Percentiles rank a stretch among this genome's conserved stretches.
Conservation (phyloP, 1,284 basidiomycete species). For the Pterulicium gracile region DNA sequence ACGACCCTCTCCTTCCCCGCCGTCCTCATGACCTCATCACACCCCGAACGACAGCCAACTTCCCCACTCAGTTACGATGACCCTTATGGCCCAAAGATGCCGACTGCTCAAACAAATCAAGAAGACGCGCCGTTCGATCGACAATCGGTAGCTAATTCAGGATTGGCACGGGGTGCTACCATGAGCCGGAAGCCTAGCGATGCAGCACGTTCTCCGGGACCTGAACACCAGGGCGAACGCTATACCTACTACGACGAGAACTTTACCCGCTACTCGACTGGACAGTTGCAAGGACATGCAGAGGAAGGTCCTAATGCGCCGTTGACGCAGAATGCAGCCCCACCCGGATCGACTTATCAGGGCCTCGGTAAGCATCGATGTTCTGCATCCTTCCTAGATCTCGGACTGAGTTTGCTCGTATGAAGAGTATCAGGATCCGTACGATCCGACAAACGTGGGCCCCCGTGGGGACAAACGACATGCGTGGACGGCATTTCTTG, state of each 20-base stretch:
- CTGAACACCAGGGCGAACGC: not conserved
- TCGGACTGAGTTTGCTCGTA: no score
- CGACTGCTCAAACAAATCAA: not conserved
- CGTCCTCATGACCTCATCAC: not conserved
- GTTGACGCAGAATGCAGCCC: constrained; percentile 35
- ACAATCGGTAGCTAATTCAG: not conserved
- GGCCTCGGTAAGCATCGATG: constrained; percentile 39
- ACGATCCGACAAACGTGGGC: constrained; percentile 16
- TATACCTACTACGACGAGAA: constrained; percentile 6
- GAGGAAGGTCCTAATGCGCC: constrained; percentile 27
- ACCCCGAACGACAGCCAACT: not conserved
- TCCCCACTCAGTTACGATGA: not conserved
- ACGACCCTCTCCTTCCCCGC: not conserved
- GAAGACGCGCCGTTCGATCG: not conserved
- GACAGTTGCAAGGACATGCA: constrained; percentile 8
- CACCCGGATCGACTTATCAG: constrained; percentile 30
- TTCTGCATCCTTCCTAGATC: not conserved
- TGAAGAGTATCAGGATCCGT: constrained; percentile 52
- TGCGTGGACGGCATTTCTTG: constrained; percentile 30
- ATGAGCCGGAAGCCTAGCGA: constrained; percentile 2
- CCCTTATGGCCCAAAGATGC: not conserved
- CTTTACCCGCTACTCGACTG: constrained; percentile 7
- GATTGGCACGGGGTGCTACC: not conserved
- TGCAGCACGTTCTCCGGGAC: not conserved
- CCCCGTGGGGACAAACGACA: constrained; percentile 24